These are phyloP conservation scores for Lachnellula occidentalis DNA, from an alignment of 2,329 filamentous ascomycete species.

Conservation along the genomic window DNA sequence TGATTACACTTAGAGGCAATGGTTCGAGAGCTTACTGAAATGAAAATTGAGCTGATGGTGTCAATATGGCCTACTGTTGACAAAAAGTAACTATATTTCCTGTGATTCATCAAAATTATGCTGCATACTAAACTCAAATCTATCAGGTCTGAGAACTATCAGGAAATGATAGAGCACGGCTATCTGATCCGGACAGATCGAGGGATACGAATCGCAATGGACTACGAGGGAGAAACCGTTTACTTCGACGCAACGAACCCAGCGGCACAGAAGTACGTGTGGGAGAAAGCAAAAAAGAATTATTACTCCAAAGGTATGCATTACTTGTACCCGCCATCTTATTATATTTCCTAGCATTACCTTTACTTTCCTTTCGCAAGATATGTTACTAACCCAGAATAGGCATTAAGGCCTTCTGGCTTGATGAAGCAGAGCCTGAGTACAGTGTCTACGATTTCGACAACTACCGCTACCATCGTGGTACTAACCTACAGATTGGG, in stretches of 20 bases:
- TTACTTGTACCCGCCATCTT: no score
- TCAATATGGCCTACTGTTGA: constrained; percentile 62
- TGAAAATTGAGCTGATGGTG: constrained; percentile 62
- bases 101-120: no score
- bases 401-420: constrained; percentile 61
- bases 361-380: no score
- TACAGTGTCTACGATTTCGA: constrained; percentile 62
- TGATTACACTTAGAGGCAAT: constrained; percentile 44
- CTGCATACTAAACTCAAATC: constrained; percentile 31
- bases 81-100: no score
- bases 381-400: constrained; percentile 31
- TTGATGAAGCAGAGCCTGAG: constrained; percentile 65
- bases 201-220: constrained; percentile 52
- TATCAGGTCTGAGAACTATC: constrained; percentile 50
- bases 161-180: constrained; percentile 56
- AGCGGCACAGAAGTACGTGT: constrained; percentile 51
- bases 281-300: constrained; percentile 52
- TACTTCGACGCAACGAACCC: constrained; percentile 63
- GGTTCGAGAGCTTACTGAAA: constrained; percentile 52
- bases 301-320: constrained; percentile 39
- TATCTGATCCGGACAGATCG: constrained; percentile 56
- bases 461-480: constrained; percentile 55
- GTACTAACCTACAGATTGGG: constrained; percentile 49
- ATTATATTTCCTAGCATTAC: no score
- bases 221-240: constrained; percentile 52